Evolutionary conservation across 768 basidiomycete genomes (phyloP), one percentile per base, ranked within the genome.

Genomic region (Pleurotus pulmonarius): DNA sequence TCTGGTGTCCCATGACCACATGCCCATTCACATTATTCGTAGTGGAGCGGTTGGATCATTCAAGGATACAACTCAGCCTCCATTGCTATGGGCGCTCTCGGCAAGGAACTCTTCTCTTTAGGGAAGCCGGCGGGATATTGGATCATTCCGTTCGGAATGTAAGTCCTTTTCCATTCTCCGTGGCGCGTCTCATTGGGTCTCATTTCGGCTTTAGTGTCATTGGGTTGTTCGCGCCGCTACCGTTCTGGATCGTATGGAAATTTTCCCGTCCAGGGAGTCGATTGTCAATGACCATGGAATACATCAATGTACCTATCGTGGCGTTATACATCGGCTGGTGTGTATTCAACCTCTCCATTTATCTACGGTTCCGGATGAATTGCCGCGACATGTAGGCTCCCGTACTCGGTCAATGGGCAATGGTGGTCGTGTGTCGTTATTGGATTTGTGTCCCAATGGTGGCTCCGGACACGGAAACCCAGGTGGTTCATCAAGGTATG

Each of bases 341-440:
- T 58, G 65, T 59, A 15, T 61, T 49, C 22, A 43, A 11, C 16
- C 13, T 25, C 9, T 58, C 56, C 15, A 49, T 55, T 38, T 22
- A n/a, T 37, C 11, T 16, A 11, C 29, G 29, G 29, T 11, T 34
- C 18, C 39, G 34, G 7, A 22, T 34, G 29, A 51, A 25, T 16
- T 15, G 34, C 29, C 29, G 29, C 9, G 3, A 34, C 9, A 25
- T 51, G 15, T 38, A 70, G 69, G 64, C 67, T 81, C 34, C 78
- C 79, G 5, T 81, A 79, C 66, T 79, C 77, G 1, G 78, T 81
- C 46, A 81, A 82, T 60, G 79, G 79, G 11, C 75, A 79, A 69
- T 81, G 79, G 77, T 80, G 77, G 73, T 76, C 78, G 5, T 81
- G 80, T 57, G 60, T 81, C 46, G 67, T 82, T 22, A 80, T 83